Base-by-base conservation (phyloP, 345 rosid species). In the Durio zibethinus region DNA sequence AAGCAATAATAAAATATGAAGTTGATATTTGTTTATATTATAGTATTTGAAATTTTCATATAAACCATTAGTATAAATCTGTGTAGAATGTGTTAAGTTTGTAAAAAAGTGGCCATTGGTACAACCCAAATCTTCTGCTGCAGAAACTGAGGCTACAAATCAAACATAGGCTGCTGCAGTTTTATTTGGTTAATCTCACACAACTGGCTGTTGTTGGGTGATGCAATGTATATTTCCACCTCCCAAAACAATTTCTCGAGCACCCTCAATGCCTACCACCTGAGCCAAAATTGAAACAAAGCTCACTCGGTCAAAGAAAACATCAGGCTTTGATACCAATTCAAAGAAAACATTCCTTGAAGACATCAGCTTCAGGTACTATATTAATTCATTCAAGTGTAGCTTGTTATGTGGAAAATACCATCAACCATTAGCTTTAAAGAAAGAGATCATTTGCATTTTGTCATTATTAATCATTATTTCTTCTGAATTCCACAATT, bases 191-290 rank as follows among this genome's bases (percentile, higher is more conserved):
- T 64, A 36, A 59, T 4, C 21, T 72, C 77, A 38, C 38, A 27
- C 40, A 16, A 76, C 88, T 0, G 99, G 97, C 31, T 95, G 94
- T 82, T 95, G 98, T 69, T 93, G 97, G 42, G 99, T 93, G 77
- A 95, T 93, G 85, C 99, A 96, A 60, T 95, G 99, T 36, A 93
- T 87, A 73, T 95, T 95, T 76, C 99, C 99, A 57, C 99, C 99
- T 14, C 86, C 99, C 69, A 93, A 76, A 67, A 84, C 92, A 3
- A 92, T 96, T 86, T 96, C 99, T 84, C 98, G 85, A 33, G 97
- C 97, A 47, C 92, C 89, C 80, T 92, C 89, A 12, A 96, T 85
- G 68, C 83, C 77, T 79, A 92, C 94, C 76, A 93, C 90, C 97
- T 93, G 85, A 45, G 16, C 64, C 59, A 81, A 62, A 36, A 43